phyloP scores from a whole-genome alignment of 2,329 filamentous ascomycete species.

The Penicillium sclerotigenum region DNA sequence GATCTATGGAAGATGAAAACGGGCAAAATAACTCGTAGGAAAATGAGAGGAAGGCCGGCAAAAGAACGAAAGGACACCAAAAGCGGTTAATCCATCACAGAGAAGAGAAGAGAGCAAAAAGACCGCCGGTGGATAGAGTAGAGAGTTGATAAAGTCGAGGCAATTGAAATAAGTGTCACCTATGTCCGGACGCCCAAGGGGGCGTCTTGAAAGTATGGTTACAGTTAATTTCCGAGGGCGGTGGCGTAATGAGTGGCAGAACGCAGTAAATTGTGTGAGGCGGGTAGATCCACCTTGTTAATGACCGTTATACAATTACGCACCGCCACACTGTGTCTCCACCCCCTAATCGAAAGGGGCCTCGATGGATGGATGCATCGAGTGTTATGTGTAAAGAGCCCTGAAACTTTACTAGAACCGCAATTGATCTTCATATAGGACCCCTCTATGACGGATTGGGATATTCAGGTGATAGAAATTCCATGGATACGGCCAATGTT shows the following conservation, averaged over 20 bases:
- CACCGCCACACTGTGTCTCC: conserved; percentile 23
- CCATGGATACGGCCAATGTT: neutral
- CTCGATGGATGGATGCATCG: neutral
- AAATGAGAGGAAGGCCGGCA: conserved; percentile 14
- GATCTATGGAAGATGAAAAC: conserved; percentile 8
- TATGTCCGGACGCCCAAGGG: conserved; percentile 17
- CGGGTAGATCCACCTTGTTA: neutral
- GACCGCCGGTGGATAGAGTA: conserved; percentile 2
- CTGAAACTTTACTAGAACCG: neutral
- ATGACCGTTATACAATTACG: conserved; percentile 17
- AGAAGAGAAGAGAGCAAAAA: neutral
- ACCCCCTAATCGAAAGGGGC: conserved; percentile 23
- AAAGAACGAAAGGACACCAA: conserved; percentile 7
- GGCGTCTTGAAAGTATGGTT: conserved; percentile 8
- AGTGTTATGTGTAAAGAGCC: neutral
- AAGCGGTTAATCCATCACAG: conserved; percentile 18
- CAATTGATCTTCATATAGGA: neutral
- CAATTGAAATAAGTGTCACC: conserved; percentile 11
- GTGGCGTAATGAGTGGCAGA: conserved; percentile 6
- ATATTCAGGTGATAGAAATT: neutral
- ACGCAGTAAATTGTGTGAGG: neutral
- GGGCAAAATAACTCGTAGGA: neutral
- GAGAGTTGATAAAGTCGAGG: conserved; percentile 2
- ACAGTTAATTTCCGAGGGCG: conserved; percentile 18
- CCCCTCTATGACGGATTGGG: neutral